Conservation (phyloP, 2,329 filamentous ascomycete species). For the Malbranchea zuffiana region DNA sequence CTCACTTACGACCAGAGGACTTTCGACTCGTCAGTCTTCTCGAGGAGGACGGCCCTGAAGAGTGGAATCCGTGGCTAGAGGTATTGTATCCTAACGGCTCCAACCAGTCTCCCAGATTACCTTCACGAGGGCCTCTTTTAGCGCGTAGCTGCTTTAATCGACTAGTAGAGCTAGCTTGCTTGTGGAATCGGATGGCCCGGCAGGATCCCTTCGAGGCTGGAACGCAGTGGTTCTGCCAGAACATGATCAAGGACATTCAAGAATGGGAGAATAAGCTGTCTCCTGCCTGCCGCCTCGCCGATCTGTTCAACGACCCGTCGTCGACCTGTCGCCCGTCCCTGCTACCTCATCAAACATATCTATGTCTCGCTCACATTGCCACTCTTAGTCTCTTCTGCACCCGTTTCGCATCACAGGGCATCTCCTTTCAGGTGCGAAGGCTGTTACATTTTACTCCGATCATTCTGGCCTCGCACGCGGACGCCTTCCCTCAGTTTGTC, state of each 20-base stretch:
- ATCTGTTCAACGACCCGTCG: slow-evolving; percentile 3
- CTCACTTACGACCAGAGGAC: slow-evolving; percentile 42
- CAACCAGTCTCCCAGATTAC: slow-evolving; percentile 19
- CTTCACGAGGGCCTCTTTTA: slow-evolving; percentile 33
- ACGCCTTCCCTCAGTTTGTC: slow-evolving; percentile 29
- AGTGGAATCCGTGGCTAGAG: slow-evolving; percentile 63
- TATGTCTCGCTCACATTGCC: slow-evolving; percentile 28
- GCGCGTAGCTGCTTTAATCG: slow-evolving; percentile 45
- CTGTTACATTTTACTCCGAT: slow-evolving; percentile 27
- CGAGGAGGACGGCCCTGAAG: slow-evolving; percentile 57
- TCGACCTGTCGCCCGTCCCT: slow-evolving; percentile 11
- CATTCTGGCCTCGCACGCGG: slow-evolving; percentile 28
- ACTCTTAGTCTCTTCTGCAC: slow-evolving; percentile 29
- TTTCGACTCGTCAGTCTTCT: slow-evolving; percentile 40
- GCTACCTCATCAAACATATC: slow-evolving; percentile 32
- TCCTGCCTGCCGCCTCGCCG: slow-evolving; percentile 4
- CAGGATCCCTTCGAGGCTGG: slow-evolving; percentile 1
- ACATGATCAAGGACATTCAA: slow-evolving; percentile 9
- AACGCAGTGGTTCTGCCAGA: slow-evolving; percentile 7
- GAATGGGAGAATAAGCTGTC: slow-evolving; percentile 11
- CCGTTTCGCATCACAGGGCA: slow-evolving; percentile 23
- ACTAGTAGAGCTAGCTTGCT: slow-evolving; percentile 30
- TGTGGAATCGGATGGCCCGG: slow-evolving; percentile 12
- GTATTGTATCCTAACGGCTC: slow-evolving; percentile 25
- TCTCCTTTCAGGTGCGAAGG: slow-evolving; percentile 28